Evolutionary conservation across 805 yeast genomes (phyloP).

Genomic region (Candida sakaeoensis): DNA sequence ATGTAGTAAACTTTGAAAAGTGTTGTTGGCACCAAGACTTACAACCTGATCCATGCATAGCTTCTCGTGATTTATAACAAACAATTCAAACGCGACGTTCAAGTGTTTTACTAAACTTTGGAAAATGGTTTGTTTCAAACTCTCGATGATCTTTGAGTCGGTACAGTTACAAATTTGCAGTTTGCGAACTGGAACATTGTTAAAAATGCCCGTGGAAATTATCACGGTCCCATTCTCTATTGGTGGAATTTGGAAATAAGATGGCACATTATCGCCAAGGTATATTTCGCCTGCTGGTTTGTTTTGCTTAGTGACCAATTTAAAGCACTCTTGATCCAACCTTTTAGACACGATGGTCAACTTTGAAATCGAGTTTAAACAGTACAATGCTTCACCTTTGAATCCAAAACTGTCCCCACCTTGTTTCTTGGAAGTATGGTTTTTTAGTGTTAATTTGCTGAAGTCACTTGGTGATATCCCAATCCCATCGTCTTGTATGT

Average conservation of each 20-base stretch:
- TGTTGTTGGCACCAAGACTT: background rate
- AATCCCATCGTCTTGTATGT: constrained; percentile 64
- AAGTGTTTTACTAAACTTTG: constrained; percentile 24
- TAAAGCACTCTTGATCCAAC: constrained; percentile 1
- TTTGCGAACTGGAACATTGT: constrained; percentile 42
- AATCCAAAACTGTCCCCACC: constrained; percentile 53
- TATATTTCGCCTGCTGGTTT: background rate
- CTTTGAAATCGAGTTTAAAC: constrained; percentile 47
- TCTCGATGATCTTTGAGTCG: constrained; percentile 18
- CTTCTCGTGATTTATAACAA: constrained; percentile 7
- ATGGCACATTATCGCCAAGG: background rate
- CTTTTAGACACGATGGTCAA: constrained; percentile 47
- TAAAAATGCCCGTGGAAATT: constrained; percentile 36
- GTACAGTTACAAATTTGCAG: constrained; percentile 18
- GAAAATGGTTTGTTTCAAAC: constrained; percentile 27
- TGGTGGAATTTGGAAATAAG: constrained; percentile 2
- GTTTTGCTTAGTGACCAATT: constrained; percentile 1
- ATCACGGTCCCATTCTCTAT: constrained; percentile 36
- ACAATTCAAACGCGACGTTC: constrained; percentile 1
- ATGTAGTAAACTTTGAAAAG: constrained; percentile 1
- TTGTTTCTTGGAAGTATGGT: constrained; percentile 39
- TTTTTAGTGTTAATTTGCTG: constrained; percentile 40
- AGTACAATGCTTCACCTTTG: constrained; percentile 66
- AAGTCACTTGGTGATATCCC: constrained; percentile 59
- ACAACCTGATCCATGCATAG: constrained; percentile 6